Evolutionary conservation across 2,329 filamentous ascomycete species (phyloP), one percentile per base, ranked within the genome.

Genomic region (Botryosphaeria dothidea): DNA sequence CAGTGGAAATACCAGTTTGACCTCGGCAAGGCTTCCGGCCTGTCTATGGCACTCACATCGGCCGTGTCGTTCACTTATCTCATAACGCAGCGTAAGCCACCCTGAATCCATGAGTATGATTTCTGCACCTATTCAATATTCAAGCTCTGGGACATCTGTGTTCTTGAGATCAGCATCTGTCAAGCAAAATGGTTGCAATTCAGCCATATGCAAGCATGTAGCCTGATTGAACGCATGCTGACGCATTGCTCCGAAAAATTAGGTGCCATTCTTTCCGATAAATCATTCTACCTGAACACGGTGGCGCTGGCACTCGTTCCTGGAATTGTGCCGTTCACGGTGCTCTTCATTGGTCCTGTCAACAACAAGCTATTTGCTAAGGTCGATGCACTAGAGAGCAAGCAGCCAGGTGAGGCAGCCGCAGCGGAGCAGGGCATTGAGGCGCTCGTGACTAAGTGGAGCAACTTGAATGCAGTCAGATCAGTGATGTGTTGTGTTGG

Each of bases 281-380:
- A 23, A 64, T 36, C 48, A 19, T 66, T 67, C 54, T 61, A 58
- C 15, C 67, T 74, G 19, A 73, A 71, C 62, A 56, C 64, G 11
- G 46, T 66, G 21, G 70, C 72, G 29, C 69, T 68, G 11, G 63
- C 71, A 7, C 31, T 69, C 9, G 52, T 71, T 2, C 68, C 70
- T 0, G 54, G 54, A 1, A 71, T 74, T 25, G 68, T 73, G 21
- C 71, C 71, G 6, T 75, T 66, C 64, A 75, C 72, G 2, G 23
- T 69, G 3, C 17, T 67, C 11, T 51, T 69, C 49, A 74, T 75
- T 71, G 49, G 62, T 49, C n/a, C 29, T 5, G 56, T 67, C 36
- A 69, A 71, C 61, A 56, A 66, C 34, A 64, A 65, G 17, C 64
- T 74, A 15, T 63, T 66, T 9, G 68, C 68, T 3, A 69, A 69